These are phyloP conservation scores for Gossypium davidsonii DNA, from an alignment of 441 rosid genomes.

Conservation along the genomic window DNA sequence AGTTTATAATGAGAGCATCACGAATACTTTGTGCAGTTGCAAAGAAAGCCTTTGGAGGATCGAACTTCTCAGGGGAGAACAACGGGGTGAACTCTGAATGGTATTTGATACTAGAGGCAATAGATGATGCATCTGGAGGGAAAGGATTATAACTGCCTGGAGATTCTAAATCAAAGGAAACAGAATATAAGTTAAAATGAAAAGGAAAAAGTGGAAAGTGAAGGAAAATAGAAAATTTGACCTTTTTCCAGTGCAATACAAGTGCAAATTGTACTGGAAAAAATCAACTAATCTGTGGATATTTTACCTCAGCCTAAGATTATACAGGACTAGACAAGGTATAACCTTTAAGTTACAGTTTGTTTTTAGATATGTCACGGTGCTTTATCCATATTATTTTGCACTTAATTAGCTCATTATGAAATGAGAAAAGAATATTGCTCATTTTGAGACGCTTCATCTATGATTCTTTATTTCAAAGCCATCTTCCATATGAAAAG, in stretches of 20 bases:
- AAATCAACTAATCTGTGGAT: not conserved
- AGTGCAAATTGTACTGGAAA: not conserved
- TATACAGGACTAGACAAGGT: not conserved
- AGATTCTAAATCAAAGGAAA: constrained; percentile 27
- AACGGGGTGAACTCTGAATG: constrained; percentile 79
- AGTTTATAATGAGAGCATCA: constrained; percentile 65
- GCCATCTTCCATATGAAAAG: not conserved
- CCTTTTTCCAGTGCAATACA: not conserved
- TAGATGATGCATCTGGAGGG: constrained; percentile 52
- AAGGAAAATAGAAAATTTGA: not conserved
- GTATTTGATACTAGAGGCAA: constrained; percentile 71
- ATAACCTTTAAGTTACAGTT: not conserved
- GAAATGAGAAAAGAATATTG: not conserved
- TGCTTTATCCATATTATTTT: not conserved
- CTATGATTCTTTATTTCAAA: not conserved
- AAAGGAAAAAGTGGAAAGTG: not conserved
- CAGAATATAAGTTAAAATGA: not conserved
- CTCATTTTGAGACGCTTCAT: not conserved
- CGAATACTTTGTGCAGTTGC: constrained; percentile 89
- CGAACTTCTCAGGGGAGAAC: constrained; percentile 72
- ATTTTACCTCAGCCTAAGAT: not conserved
- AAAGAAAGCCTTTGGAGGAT: constrained; percentile 67
- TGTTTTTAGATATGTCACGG: not conserved
- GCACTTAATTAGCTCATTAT: not conserved
- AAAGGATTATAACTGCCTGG: constrained; percentile 25